Percentiles rank a stretch among this genome's conserved stretches.
These are phyloP conservation scores for Casuarina equisetifolia DNA, from an alignment of 306 rosid genomes.

Conservation along the genomic window DNA sequence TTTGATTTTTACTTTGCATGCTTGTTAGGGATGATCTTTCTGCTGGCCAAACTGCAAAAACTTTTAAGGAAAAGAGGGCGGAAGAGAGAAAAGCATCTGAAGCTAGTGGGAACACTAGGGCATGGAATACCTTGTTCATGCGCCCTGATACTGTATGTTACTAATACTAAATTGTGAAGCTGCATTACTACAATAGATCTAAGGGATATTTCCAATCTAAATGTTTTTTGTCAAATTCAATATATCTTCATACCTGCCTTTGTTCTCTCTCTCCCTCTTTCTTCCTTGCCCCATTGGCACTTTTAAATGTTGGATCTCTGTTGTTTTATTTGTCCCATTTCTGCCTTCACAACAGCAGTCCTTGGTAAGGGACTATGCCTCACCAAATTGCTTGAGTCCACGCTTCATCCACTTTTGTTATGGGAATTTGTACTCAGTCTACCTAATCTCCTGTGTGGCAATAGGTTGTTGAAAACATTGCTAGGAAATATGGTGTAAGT, in stretches of 20 bases:
- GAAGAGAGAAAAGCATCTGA: constrained; percentile 80
- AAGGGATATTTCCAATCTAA: background rate
- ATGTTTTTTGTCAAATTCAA: background rate
- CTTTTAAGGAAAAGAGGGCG: constrained; percentile 68
- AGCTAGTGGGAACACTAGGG: constrained; percentile 88
- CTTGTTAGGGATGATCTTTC: constrained; percentile 47
- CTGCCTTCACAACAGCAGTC: constrained; percentile 2
- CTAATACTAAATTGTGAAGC: constrained; percentile 15
- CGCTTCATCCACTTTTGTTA: background rate
- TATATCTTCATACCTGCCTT: background rate
- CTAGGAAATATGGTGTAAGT: constrained; percentile 76
- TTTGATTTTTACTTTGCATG: constrained; percentile 27
- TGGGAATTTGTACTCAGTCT: constrained; percentile 14
- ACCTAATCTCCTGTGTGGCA: constrained; percentile 12
- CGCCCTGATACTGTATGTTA: constrained; percentile 80
- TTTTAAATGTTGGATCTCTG: background rate
- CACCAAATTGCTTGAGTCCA: constrained; percentile 19
- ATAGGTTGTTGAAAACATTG: constrained; percentile 81
- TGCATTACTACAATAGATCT: background rate
- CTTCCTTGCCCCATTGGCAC: no score
- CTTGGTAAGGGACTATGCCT: constrained; percentile 9
- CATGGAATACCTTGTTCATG: constrained; percentile 95
- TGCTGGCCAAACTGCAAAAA: constrained; percentile 48
- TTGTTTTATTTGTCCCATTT: background rate
- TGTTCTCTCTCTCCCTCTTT: no score